These are phyloP conservation scores for Pontederia crassipes DNA, from an alignment of 176 grass and related monocot species.

Conservation along the genomic window DNA sequence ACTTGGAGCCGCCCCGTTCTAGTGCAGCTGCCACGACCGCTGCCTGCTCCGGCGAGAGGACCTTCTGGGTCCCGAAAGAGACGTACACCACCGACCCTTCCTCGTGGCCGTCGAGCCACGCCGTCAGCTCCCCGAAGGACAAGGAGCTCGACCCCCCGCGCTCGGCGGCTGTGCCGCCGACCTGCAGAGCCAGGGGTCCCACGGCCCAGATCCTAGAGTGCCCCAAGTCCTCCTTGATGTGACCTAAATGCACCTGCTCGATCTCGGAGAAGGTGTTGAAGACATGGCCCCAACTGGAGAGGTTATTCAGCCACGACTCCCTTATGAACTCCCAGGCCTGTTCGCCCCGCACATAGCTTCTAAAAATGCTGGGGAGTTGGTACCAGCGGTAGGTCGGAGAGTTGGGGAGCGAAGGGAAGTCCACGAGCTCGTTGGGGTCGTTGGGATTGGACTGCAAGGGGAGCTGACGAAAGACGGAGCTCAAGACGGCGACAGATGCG, in stretches of 20 bases:
- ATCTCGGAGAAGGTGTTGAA: conserved; percentile 14
- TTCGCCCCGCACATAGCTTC: neutral
- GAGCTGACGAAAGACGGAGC: conserved; percentile 3
- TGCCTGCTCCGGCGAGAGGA: neutral
- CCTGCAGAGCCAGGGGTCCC: neutral
- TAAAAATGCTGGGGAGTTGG: neutral
- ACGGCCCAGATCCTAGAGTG: conserved; percentile 6
- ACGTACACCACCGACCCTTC: neutral
- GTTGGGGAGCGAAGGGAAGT: neutral
- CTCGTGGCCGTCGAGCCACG: neutral
- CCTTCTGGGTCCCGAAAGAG: neutral
- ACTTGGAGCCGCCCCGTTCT: conserved; percentile 20
- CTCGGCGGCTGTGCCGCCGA: neutral
- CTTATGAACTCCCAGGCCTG: neutral
- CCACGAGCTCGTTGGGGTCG: neutral
- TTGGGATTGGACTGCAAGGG: neutral
- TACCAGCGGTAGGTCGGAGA: neutral
- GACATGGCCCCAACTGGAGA: conserved; percentile 24
- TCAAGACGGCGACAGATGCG: neutral
- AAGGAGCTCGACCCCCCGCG: neutral
- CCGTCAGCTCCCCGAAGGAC: neutral
- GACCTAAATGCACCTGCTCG: neutral
- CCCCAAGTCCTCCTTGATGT: neutral
- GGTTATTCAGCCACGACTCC: conserved; percentile 5
- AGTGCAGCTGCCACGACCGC: conserved; percentile 20